Evolutionary conservation across 345 rosid species (phyloP).

Genomic region (Syzygium oleosum): DNA sequence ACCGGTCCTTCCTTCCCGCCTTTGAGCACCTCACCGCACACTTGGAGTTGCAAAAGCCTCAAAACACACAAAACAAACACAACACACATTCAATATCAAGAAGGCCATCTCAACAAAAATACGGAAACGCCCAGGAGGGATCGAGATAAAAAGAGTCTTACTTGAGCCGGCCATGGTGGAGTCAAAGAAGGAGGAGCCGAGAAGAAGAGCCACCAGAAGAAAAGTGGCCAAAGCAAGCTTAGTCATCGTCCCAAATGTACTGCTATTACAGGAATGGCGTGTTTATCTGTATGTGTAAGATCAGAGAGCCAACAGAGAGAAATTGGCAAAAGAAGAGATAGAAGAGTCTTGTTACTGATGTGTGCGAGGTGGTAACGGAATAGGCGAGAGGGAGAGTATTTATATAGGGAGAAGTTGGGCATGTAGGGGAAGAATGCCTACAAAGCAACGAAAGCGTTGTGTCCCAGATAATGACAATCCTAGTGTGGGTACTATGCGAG

Average conservation of each 20-base stretch:
- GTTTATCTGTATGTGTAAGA: background rate
- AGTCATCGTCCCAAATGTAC: background rate
- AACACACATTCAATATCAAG: no score
- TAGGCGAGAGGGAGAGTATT: background rate
- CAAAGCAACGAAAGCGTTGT: background rate
- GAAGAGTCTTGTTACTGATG: background rate
- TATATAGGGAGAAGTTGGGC: background rate
- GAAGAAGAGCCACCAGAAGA: background rate
- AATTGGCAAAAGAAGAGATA: background rate
- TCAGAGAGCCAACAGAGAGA: background rate
- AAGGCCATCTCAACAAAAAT: background rate
- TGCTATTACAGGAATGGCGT: background rate
- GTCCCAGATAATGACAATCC: background rate
- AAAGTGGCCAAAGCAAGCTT: background rate
- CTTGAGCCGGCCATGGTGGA: background rate
- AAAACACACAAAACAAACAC: background rate
- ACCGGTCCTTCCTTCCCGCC: slow-evolving; percentile 46
- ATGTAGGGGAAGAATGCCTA: background rate
- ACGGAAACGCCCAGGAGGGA: background rate
- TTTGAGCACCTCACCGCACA: slow-evolving; percentile 47
- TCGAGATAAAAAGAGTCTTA: background rate
- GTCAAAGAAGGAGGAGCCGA: background rate
- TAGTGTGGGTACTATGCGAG: no score
- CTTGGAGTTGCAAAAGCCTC: slow-evolving; percentile 22
- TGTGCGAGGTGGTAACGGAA: background rate